A percentile compares a stretch with the other conserved stretches of the same genome.
These are phyloP conservation scores for Ceratocystis eucalypticola DNA, from an alignment of 2,329 filamentous ascomycete genomes.

Conservation along the genomic window DNA sequence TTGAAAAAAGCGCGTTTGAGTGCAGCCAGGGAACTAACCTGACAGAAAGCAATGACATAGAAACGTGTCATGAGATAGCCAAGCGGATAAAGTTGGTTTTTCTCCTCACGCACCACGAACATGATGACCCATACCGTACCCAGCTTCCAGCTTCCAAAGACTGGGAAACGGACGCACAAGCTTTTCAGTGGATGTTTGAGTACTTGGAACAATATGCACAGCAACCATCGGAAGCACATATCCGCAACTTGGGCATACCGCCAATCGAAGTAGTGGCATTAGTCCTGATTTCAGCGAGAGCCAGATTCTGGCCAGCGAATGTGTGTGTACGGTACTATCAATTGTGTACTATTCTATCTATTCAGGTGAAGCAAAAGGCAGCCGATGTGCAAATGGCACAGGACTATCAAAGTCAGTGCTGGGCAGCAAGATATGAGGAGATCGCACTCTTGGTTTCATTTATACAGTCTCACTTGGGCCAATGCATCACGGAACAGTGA, in stretches of 20 bases:
- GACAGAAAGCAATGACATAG: neutral
- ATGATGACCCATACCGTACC: neutral
- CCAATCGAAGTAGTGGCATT: neutral
- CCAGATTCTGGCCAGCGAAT: neutral
- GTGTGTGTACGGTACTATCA: neutral
- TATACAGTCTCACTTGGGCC: neutral
- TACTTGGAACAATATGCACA: neutral
- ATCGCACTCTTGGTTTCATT: neutral
- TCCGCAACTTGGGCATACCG: neutral
- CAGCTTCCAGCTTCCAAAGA: neutral
- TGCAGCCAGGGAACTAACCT: neutral
- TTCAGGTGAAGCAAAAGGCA: too few species aligned
- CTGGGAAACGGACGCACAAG: neutral
- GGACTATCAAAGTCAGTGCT: neutral
- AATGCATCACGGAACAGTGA: too few species aligned
- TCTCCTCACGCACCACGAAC: neutral
- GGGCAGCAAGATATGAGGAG: neutral
- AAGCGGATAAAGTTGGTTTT: neutral
- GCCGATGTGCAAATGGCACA: neutral
- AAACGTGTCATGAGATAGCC: neutral
- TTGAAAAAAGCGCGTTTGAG: neutral
- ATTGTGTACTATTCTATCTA: neutral
- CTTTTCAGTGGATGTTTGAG: neutral
- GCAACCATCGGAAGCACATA: too few species aligned
- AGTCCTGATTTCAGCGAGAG: neutral